Evolutionary conservation across 75 land plant species (phyloP), one percentile per base, ranked within the genome.

Genomic region (Cryptomeria japonica): DNA sequence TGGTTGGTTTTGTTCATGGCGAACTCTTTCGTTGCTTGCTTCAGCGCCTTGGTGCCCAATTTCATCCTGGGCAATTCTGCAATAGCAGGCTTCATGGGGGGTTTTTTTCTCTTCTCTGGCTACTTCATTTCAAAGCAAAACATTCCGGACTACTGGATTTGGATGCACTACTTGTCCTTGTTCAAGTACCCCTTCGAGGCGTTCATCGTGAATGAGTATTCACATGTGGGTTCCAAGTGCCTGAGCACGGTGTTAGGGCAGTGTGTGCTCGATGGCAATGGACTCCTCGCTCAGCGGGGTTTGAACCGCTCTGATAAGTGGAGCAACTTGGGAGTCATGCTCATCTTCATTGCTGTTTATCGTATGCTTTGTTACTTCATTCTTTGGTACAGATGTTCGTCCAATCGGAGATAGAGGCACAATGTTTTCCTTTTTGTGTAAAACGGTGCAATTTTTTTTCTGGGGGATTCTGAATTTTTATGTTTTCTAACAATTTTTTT

Each of bases 141-240:
- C 64, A 97, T 95, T 3, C 99, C 99, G 8, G 56, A 85, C 28
- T 96, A 93, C 89, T 97, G 99, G 99, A 91, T 97, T n/a, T 96
- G 94, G 90, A 91, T 95, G 94, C 98, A 97, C 87, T 97, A 96
- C 61, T 11, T 95, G 0, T 96, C 98, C 1, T 86, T 96, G 91
- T 97, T 97, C 90, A 97, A 97, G 91, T 97, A 97, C 75, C 99
- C 99, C 0, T 95, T 94, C 78, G 99, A 97, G 85, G 93, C 91
- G 88, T 91, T 95, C 76, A 47, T 97, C 83, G 86, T 93, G 32
- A 96, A 96, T 80, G 99, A 97, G 90, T 97, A 92, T 87, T 83
- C 94, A 2, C 86, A 86, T 11, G 84, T 91, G 58, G 91, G 53
- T 0, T 25, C 32, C 12, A 90, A 85, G 91, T 93, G 94, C 89